Evolutionary conservation across 75 land plant genomes (phyloP), one percentile per base, ranked within the genome.

Genomic region (Cryptomeria japonica): DNA sequence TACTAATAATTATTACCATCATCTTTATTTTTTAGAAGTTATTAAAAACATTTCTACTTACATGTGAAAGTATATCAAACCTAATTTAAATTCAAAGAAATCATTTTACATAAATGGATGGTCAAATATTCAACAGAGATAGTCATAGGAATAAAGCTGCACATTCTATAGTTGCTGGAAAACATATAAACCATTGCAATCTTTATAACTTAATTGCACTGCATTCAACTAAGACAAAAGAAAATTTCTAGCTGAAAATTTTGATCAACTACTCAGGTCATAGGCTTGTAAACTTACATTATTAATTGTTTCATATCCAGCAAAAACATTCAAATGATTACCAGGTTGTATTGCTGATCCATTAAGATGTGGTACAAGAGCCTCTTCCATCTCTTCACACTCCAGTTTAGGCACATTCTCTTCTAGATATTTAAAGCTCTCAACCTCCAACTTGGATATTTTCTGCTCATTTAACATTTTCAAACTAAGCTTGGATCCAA

Each of bases 301-400:
- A 83, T 98, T 92, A 88, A 98, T 92, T 58, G 93, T 91, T 9
- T 92, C 94, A 87, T 96, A 98, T 87, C 99, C 99, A 86, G 96
- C 94, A 92, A 98, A 98, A 0, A 98, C 99, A 89, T 94, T 96
- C 36, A 98, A 87, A 37, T 94, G 93, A 87, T 94, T 91, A 83
- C 91, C 92, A 75, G 95, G 92, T 90, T 98, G 99, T 28, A 96
- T 91, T 11, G 98, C 92, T 36, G 95, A 93, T 80, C 99, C 99
- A 92, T 98, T 98, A 22, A 98, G 91, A 77, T 97, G 97, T 11
- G 94, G 94, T 32, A 98, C 98, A 16, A 98, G 99, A 18, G 96
- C 94, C 56, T 89, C 56, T 84, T 94, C 94, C 96, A 95, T 94
- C 85, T 95, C 93, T 88, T 98, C 96, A 98, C 99, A 98, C 83